Percentiles rank a stretch among this genome's conserved stretches.
phyloP scores from a whole-genome alignment of 441 rosid genomes.

The Populus hybrid region DNA sequence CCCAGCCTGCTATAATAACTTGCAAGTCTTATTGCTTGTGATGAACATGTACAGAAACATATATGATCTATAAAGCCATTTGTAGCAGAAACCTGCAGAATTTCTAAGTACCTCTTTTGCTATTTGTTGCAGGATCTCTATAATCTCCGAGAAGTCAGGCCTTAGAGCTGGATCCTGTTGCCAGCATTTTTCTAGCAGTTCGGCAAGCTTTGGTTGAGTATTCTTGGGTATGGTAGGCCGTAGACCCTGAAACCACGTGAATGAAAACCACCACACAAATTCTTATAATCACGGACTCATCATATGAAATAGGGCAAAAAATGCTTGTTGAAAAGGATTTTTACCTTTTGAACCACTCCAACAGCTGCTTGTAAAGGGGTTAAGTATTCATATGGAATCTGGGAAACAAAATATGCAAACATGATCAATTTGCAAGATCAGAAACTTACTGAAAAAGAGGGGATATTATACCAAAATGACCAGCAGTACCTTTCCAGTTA shows the following conservation, averaged over 20 bases:
- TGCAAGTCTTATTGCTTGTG: neutral
- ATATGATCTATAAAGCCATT: neutral
- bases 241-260: conserved; percentile 44
- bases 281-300: neutral
- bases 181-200: conserved; percentile 90
- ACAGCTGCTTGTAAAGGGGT: conserved; percentile 97
- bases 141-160: conserved; percentile 77
- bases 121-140: conserved; percentile 54
- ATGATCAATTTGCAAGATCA: neutral
- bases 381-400: conserved; percentile 78
- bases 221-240: conserved; percentile 80
- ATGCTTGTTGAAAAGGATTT: no score
- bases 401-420: conserved; percentile 26
- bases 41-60: neutral
- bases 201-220: conserved; percentile 59
- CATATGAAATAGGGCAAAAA: neutral
- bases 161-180: conserved; percentile 71
- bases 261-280: neutral
- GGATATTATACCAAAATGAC: neutral
- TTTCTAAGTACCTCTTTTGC: conserved; percentile 51
- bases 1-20: conserved; percentile 46
- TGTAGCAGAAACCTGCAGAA: neutral
- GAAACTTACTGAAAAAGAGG: neutral
- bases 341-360: conserved; percentile 94
- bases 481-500: conserved; percentile 71